phyloP scores from a whole-genome alignment of 164 flowering plant genomes.

The Vitis rupestris region DNA sequence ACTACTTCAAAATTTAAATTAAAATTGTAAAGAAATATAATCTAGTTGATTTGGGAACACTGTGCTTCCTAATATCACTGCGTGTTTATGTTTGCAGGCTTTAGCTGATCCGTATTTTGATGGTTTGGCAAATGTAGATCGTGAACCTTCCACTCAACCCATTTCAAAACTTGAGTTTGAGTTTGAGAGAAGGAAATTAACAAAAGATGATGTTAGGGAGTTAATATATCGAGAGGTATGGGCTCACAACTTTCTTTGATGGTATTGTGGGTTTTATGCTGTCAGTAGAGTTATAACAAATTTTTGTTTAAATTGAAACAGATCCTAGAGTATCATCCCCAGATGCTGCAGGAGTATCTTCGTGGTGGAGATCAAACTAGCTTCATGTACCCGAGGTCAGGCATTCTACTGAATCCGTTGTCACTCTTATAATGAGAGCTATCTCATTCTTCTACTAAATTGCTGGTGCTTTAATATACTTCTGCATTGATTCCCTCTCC shows the following conservation, averaged over 20 bases:
- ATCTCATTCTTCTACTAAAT: neutral
- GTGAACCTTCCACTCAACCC: conserved; percentile 73
- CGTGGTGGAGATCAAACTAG: conserved; percentile 61
- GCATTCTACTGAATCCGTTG: neutral
- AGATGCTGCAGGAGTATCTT: conserved; percentile 65
- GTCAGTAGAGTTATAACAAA: neutral
- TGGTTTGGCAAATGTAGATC: conserved; percentile 62
- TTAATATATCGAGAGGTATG: conserved; percentile 62
- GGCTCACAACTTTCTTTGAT: neutral
- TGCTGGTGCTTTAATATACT: neutral
- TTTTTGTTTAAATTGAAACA: conserved; percentile 14
- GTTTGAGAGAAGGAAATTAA: conserved; percentile 61
- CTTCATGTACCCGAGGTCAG: conserved; percentile 73
- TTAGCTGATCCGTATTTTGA: conserved; percentile 64
- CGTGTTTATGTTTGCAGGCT: conserved; percentile 36
- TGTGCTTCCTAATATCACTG: neutral
- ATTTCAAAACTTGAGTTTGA: conserved; percentile 75
- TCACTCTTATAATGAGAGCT: neutral
- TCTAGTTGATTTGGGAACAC: neutral
- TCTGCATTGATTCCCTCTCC: neutral
- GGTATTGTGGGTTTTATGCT: neutral
- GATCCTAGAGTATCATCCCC: conserved; percentile 76
- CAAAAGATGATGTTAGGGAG: conserved; percentile 75
- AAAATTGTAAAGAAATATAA: neutral
- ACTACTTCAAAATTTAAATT: neutral